Base-by-base conservation (phyloP, 257 asterid genomes). In the Fraxinus quadrangulata region DNA sequence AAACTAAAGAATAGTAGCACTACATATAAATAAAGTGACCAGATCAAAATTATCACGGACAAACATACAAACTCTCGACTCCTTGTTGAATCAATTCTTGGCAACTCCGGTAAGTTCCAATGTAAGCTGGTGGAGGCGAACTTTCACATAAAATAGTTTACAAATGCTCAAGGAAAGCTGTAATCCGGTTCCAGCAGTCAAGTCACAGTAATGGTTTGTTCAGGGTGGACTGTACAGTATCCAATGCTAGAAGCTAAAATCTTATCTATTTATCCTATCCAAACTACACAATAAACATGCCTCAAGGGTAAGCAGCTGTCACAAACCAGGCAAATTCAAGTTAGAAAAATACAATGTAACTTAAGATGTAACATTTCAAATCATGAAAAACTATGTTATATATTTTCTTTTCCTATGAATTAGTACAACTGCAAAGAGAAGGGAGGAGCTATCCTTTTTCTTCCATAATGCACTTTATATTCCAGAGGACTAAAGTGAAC, bases 291-390 rank as follows among this genome's bases (percentile, higher is more conserved):
- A n/a, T 12, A 56, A 54, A 54, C 65, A n/a, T 54, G 65, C 65
- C 65, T 54, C 12, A 3, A 56, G 28, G 66, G 26, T 1, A 21
- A 71, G 81, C 79, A 80, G 83, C 86, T 79, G 85, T 51, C 80
- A 71, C 75, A 79, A 76, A 78, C 85, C 81, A 79, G 83, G 71
- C 81, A 78, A 76, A 86, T 75, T 79, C 75, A 82, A 77, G 89
- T 85, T 51, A 73, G 87, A n/a, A 61, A 72, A 77, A 78, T 30
- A 73, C 75, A 51, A 74, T 26, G 78, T 78, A 63, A 70, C 72
- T 70, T 75, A 68, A 34, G 81, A 61, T 56, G 45, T 12, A 77
- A 80, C 78, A 49, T 82, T 82, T 82, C 83, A 74, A 68, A 56
- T 72, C 85, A 73, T 36, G 78, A 73, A 80, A 79, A 68, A 33